Evolutionary conservation across 495 filamentous ascomycete species (phyloP).

Genomic region (Alectoria sarmentosa): DNA sequence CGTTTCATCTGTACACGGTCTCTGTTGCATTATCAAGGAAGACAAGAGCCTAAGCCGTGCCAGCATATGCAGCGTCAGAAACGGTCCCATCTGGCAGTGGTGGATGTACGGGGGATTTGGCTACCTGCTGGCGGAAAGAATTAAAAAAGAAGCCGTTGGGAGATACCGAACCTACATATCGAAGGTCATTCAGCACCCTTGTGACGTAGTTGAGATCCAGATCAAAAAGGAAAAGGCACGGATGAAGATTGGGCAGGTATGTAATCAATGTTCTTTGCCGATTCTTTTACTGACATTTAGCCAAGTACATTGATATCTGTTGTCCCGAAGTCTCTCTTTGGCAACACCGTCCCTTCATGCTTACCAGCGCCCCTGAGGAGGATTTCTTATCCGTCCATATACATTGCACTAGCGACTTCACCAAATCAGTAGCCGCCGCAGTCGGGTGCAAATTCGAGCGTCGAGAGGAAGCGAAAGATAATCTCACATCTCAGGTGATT

Average conservation of each 20-base stretch:
- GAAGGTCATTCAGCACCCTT: slow-evolving; percentile 77
- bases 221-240: slow-evolving; percentile 77
- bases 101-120: slow-evolving; percentile 70
- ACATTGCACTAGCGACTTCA: slow-evolving; percentile 65
- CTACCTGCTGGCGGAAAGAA: slow-evolving; percentile 63
- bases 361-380: slow-evolving; percentile 74
- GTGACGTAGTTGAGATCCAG: slow-evolving; percentile 77
- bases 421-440: slow-evolving; percentile 52
- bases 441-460: slow-evolving; percentile 61
- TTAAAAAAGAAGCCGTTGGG: slow-evolving; percentile 63
- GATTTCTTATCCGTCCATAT: slow-evolving; percentile 78
- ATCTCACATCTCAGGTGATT: slow-evolving; percentile 42
- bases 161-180: slow-evolving; percentile 71
- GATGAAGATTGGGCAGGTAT: slow-evolving; percentile 63
- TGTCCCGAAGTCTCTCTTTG: slow-evolving; percentile 73
- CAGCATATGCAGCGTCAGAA: slow-evolving; percentile 30
- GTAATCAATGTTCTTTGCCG: not conserved
- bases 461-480: slow-evolving; percentile 32
- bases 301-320: slow-evolving; percentile 68
- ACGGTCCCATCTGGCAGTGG: slow-evolving; percentile 74
- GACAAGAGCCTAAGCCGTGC: slow-evolving; percentile 65
- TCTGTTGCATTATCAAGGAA: slow-evolving; percentile 75
- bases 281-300: not conserved
- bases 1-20: slow-evolving; percentile 74
- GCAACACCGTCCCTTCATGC: slow-evolving; percentile 75